Base-by-base conservation (phyloP, 1,284 basidiomycete species). In the Entoloma clypeatum region DNA sequence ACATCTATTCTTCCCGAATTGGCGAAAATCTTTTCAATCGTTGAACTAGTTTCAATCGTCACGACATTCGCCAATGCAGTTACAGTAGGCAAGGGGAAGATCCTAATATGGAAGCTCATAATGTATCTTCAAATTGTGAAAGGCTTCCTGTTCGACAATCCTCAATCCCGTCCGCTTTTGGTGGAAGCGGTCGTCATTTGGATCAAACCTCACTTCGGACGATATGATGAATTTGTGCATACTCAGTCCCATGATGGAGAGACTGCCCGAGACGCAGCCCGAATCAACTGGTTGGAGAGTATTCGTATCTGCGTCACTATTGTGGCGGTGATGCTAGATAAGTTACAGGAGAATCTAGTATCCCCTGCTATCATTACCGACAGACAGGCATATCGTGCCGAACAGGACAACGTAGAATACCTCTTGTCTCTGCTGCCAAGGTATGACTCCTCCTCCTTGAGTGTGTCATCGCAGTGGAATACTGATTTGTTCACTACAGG, bases 141-240 rank as follows among this genome's bases (percentile, higher is more conserved):
- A 56, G 84, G 87, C 9, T 84, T 88, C 60, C 66, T 96, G 27
- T 96, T 98, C 57, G 89, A 94, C 53, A 81, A 86, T 48, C 67
- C 83, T 3, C 76, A 87, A 43, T 85, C 88, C 7, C 81, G 95
- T 10, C 75, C 84, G 0, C 67, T 89, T 10, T 72, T 99, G 14
- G 83, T 96, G 5, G 94, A 96, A 43, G 83, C 86, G 19, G 79
- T 98, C 25, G 83, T 93, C 3, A 77, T 86, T 16, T 97, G 93
- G 92, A 85, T 98, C 52, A 95, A 93, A 57, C 92, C 93, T 0
- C 86, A 95, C 60, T 88, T 98, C 50, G 94, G 94, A n/a, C 73
- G 77, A 13, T 96, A 87, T 56, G 92, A 96, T 49, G 88, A 92
- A 58, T 86, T 80, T 57, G 62, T 74, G 29, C 77, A 81, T 52